Base-by-base conservation (phyloP, 331 rosid genomes). In the Malus hybrid region DNA sequence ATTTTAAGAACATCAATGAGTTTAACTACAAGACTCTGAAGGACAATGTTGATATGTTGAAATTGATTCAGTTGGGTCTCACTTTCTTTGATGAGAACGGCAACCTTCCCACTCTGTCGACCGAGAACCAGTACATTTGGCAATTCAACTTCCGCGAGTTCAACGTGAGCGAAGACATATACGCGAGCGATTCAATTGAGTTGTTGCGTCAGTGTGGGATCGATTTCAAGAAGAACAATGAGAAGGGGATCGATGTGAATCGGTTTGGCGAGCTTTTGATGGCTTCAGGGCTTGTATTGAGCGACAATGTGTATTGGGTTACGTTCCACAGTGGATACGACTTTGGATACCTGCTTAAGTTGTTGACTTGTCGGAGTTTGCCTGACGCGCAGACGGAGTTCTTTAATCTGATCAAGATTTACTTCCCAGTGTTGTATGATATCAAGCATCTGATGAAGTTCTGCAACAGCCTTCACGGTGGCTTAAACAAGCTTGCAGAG, bases 401-500 rank as follows among this genome's bases (percentile, higher is more conserved):
- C 80, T 91, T 91, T 20, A 90, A 91, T 6, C 32, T 93, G 86
- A 93, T 93, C 87, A 87, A 86, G 55, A 78, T 75, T 19, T 93
- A 88, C 83, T 93, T 93, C 73, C 98, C 98, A 0, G 22, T 87
- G 74, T 68, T 93, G 33, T 93, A 93, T 81, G 98, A 93, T 74
- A 91, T 93, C 78, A 93, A 93, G 85, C 98, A 93, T 68, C 55
- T 93, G 94, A 93, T 93, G 97, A 93, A 88, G 88, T 93, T 93
- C 63, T 91, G 97, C 81, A 89, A 93, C 79, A 89, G 86, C 80
- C 94, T 93, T 39, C 96, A 93, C 9, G 98, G 98, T 30, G 98
- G 98, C 26, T 73, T 91, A 83, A 93, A 88, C 93, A 93, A 93
- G 83, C 96, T 93, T 50, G 98, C 97, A 0, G 98, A 93, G 34